phyloP scores from a whole-genome alignment of 2,329 filamentous ascomycete genomes.

The Lachnellula arida region DNA sequence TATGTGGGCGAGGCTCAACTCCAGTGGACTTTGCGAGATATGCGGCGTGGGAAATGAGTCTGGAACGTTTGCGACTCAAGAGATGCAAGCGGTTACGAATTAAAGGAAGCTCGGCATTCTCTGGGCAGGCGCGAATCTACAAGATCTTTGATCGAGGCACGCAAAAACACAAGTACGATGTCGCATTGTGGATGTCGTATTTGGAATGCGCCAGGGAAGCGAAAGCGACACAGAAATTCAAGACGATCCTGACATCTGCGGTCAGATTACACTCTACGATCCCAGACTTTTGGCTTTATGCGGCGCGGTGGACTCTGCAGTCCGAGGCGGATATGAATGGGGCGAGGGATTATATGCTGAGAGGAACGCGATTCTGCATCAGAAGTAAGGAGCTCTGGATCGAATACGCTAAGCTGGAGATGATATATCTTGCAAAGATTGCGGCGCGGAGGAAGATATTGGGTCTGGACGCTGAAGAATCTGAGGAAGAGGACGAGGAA shows the following conservation, averaged over 20 bases:
- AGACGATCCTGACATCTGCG: constrained; percentile 60
- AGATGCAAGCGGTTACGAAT: constrained; percentile 77
- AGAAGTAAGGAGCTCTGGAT: constrained; percentile 72
- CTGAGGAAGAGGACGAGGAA: constrained; percentile 39
- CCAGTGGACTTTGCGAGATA: constrained; percentile 81
- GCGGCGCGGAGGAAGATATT: constrained; percentile 66
- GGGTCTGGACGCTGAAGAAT: constrained; percentile 51
- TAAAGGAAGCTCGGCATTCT: constrained; percentile 59
- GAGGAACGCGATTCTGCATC: constrained; percentile 85
- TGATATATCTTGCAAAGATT: constrained; percentile 84
- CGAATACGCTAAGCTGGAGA: constrained; percentile 86
- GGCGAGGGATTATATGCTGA: constrained; percentile 80
- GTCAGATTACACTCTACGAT: constrained; percentile 83
- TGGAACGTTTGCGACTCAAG: constrained; percentile 75
- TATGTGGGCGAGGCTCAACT: constrained; percentile 74
- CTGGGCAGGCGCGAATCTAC: constrained; percentile 78
- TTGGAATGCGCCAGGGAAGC: constrained; percentile 72
- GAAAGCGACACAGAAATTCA: constrained; percentile 62
- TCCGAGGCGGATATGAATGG: constrained; percentile 80
- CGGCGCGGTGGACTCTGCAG: constrained; percentile 75
- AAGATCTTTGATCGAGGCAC: constrained; percentile 85
- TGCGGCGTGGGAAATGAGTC: constrained; percentile 64
- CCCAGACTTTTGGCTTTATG: constrained; percentile 75
- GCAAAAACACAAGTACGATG: constrained; percentile 74
- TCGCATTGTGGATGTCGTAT: constrained; percentile 85